Base-by-base conservation (phyloP, 2,329 filamentous ascomycete species). In the Trichoderma sp. region DNA sequence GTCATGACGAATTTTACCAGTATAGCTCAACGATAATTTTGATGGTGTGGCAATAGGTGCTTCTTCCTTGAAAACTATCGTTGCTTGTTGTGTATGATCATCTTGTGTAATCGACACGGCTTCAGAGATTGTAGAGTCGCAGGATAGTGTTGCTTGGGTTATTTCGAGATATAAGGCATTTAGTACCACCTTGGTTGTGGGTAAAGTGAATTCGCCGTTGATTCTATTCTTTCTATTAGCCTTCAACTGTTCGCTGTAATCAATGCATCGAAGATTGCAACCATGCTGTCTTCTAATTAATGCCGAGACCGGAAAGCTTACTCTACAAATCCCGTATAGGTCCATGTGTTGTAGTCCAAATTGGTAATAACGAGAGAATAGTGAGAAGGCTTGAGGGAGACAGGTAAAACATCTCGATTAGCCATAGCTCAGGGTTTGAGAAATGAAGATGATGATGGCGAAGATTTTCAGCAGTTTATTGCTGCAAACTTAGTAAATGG, bases 181-280 rank as follows among this genome's bases (percentile, higher is more conserved):
- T 1, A 50, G 43, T 11, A 50, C 43, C 17, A 50, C n/a, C 9
- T 0, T 50, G n/a, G 8, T 12, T 12, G 43, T 50, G 9, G 43
- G 5, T 50, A 20, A 12, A 20, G n/a, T 12, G 43, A 50, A 50
- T 20, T 50, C 17, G 4, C 43, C 43, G n/a, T 20, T 11, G 0
- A 50, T 6, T 20, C 43, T 50, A 4, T 50, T 0, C 4, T 20
- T 47, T 11, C 0, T 12, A n/a, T 50, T 50, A 50, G 9, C 43
- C 2, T 12, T 20, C 4, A 3, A 20, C 3, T 50, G 2, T 11
- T 50, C 12, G 0, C 15, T n/a, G 4, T 4, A 8, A 4, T 9
- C 15, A n/a, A 17, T 8, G 7, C 7, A 43, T 43, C 39, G 17
- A 43, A 9, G 39, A n/a, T 7, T 50, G 43, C 43, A 50, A 20